Base-by-base conservation (phyloP, 2,329 filamentous ascomycete species). In the Alternaria conjuncta region DNA sequence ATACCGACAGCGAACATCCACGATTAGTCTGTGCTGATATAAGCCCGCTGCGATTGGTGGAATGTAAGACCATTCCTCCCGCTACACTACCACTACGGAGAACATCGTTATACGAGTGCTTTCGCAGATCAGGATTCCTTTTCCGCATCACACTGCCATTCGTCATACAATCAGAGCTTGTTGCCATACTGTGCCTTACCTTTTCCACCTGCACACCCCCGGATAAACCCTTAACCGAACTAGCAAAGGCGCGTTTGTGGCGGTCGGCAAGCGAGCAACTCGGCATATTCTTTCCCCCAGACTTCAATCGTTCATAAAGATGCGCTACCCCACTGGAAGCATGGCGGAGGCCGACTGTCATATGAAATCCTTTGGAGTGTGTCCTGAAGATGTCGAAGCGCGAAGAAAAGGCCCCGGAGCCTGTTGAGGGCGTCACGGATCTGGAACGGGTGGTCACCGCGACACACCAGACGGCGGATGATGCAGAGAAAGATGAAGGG, bases 401-500 rank as follows among this genome's bases (percentile, higher is more conserved):
- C 8, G 18, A 41, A 10, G 62, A 36, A 0, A 50, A 23, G 1
- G 6, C 10, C 12, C 10, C 9, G 0, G 44, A n/a, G 12, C 36
- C 26, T 11, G 23, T 25, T 0, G 20, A 30, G 9, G 43, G 30
- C n/a, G 56, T 54, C 5, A 61, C 57, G 21, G 61, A 65, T 25
- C 21, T 60, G 7, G 61, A 61, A 36, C 55, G 53, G 2, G 65
- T 46, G 20, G 55, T 50, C 7, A 47, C 44, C 7, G 46, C 47
- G 18, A 43, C 51, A 45, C 50, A 51, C 9, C 41, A 43, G n/a
- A 15, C 26, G 6, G 5, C 7, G 0, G 32, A n/a, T 20, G 64
- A 50, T 41, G 8, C 9, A 18, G 36, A 41, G 30, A 59, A 58
- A 25, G 57, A 65, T n/a, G n/a, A n/a, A n/a, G 57, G 63, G 9